phyloP scores from a whole-genome alignment of 208 protist genomes.

The Trypanosoma melophagium region DNA sequence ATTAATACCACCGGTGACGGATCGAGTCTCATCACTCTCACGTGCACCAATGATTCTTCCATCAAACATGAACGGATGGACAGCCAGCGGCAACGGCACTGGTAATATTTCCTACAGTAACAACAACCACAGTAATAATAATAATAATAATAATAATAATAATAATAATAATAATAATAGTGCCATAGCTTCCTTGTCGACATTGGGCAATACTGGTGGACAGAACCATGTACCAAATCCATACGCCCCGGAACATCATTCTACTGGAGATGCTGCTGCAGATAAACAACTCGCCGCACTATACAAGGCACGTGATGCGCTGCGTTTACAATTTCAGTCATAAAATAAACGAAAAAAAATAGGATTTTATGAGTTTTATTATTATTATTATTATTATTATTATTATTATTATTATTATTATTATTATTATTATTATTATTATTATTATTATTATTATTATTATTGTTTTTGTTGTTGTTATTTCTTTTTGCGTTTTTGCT shows the following conservation, averaged over 20 bases:
- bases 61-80: background rate
- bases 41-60: background rate
- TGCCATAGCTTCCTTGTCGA: no score
- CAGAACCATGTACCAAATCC: constrained; percentile 37
- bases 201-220: background rate
- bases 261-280: constrained; percentile 71
- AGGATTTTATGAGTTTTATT: no score
- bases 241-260: constrained; percentile 59
- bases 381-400: no score
- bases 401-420: no score
- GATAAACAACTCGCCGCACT: constrained; percentile 77
- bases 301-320: constrained; percentile 70
- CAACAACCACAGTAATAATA: constrained; percentile 16
- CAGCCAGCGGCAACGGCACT: background rate
- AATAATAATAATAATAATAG: background rate
- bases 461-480: background rate
- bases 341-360: background rate
- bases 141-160: background rate
- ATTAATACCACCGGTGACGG: background rate
- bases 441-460: no score
- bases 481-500: background rate
- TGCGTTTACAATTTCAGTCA: constrained; percentile 53
- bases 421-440: no score
- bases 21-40: constrained; percentile 12
- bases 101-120: constrained; percentile 15